These are phyloP conservation scores for Abrus pulchellus DNA, from an alignment of 306 rosid genomes.

Conservation along the genomic window DNA sequence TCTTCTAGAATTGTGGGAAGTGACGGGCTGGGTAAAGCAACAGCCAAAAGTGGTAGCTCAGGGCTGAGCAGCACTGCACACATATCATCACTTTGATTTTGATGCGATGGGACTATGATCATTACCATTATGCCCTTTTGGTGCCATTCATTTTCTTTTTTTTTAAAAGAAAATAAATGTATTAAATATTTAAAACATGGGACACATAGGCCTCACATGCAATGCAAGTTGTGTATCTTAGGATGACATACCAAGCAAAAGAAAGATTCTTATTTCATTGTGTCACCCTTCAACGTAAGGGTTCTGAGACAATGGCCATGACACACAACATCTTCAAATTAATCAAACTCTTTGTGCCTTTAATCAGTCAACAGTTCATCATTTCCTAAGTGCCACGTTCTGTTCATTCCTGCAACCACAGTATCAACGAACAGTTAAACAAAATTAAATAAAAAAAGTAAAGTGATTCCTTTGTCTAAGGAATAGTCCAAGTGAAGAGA, in stretches of 20 bases:
- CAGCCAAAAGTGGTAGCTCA: constrained; percentile 38
- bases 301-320: constrained; percentile 16
- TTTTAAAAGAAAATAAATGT: too few species aligned
- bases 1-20: constrained; percentile 30
- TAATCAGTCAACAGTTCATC: constrained; percentile 32
- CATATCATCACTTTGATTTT: constrained; percentile 1
- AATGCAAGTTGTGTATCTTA: constrained; percentile 46
- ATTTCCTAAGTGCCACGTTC: constrained; percentile 29
- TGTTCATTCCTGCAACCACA: constrained; percentile 31
- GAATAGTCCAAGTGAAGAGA: constrained; percentile 52
- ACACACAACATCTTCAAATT: constrained; percentile 26
- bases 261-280: constrained; percentile 50
- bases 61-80: constrained; percentile 22
- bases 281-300: constrained; percentile 7
- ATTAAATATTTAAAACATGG: too few species aligned
- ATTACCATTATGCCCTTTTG: constrained; percentile 36
- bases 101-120: background rate
- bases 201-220: constrained; percentile 50
- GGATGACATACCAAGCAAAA: constrained; percentile 36
- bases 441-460: background rate
- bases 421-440: background rate
- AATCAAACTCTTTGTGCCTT: background rate
- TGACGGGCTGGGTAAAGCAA: constrained; percentile 46
- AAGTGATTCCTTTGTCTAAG: constrained; percentile 18
- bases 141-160: background rate